A percentile compares a stretch with the other conserved stretches of the same genome.
Evolutionary conservation across 2,329 filamentous ascomycete species (phyloP).

Genomic region (Domatiomyces catenatus): DNA sequence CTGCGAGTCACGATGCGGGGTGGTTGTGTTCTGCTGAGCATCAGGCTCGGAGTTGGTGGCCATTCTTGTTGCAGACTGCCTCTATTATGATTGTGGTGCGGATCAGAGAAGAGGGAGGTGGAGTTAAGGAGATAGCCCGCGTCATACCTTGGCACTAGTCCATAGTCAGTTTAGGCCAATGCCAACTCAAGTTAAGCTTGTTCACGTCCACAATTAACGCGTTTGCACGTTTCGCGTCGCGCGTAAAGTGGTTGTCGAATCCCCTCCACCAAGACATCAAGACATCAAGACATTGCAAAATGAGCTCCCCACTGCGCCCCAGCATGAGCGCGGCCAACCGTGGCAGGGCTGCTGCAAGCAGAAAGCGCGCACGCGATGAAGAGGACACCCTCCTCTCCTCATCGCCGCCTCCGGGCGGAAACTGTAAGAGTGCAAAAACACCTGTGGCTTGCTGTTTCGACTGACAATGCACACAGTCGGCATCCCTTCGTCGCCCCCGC

Average conservation of each 20-base stretch:
- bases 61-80: not conserved
- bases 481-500: slow-evolving; percentile 46
- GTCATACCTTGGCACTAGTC: not conserved
- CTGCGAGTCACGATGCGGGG: not conserved
- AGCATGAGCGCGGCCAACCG: slow-evolving; percentile 75
- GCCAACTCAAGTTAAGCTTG: slow-evolving; percentile 1
- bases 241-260: not conserved
- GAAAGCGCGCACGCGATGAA: slow-evolving; percentile 50
- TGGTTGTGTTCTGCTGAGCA: not conserved
- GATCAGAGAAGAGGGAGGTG: not conserved
- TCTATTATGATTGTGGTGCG: not conserved
- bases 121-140: not conserved
- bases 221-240: slow-evolving; percentile 5
- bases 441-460: slow-evolving; percentile 4
- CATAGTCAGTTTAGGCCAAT: not conserved
- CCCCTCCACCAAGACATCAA: not conserved
- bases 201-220: slow-evolving; percentile 1
- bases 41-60: not conserved
- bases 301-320: slow-evolving; percentile 65
- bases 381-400: slow-evolving; percentile 47
- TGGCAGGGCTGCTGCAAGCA: slow-evolving; percentile 39
- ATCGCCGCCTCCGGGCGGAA: slow-evolving; percentile 39
- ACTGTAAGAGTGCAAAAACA: not conserved
- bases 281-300: not conserved
- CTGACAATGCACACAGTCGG: slow-evolving; percentile 14